These are phyloP conservation scores for Cadophora malorum DNA, from an alignment of 2,329 filamentous ascomycete genomes.

Conservation along the genomic window DNA sequence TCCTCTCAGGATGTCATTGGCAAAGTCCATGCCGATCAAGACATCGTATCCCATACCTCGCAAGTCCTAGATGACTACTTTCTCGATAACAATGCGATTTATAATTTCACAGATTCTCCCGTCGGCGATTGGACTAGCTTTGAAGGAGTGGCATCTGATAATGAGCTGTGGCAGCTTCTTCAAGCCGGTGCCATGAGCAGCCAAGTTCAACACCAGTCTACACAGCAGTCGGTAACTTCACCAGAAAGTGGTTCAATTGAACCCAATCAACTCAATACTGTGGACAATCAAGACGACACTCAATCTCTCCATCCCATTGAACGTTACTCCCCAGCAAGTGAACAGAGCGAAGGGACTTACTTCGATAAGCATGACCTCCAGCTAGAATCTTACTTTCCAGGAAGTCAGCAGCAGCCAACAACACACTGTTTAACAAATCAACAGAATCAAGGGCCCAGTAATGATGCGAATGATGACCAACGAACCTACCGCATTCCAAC, in stretches of 20 bases:
- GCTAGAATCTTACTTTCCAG: not conserved
- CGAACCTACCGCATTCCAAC: not conserved
- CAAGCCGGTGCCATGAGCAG: not conserved
- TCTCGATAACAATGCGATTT: not conserved
- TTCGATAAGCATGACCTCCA: not conserved
- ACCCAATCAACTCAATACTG: not conserved
- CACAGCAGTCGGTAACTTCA: not conserved
- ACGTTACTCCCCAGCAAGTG: not conserved
- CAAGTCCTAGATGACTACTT: not conserved
- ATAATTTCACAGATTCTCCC: not conserved
- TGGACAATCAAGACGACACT: not conserved
- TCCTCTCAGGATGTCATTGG: not conserved
- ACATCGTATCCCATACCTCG: not conserved
- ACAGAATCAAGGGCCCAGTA: not conserved
- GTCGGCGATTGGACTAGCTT: not conserved
- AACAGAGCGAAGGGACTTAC: not conserved
- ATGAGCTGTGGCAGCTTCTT: not conserved
- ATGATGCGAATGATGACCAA: not conserved
- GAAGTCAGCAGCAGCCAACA: not conserved
- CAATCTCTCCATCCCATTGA: not conserved
- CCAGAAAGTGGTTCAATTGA: not conserved
- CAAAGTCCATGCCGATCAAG: not conserved
- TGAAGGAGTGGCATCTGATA: not conserved
- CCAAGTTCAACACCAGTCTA: not conserved
- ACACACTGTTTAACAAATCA: not conserved